These are phyloP conservation scores for Xanthoconium separans DNA, from an alignment of 1,284 basidiomycete genomes.

Conservation along the genomic window DNA sequence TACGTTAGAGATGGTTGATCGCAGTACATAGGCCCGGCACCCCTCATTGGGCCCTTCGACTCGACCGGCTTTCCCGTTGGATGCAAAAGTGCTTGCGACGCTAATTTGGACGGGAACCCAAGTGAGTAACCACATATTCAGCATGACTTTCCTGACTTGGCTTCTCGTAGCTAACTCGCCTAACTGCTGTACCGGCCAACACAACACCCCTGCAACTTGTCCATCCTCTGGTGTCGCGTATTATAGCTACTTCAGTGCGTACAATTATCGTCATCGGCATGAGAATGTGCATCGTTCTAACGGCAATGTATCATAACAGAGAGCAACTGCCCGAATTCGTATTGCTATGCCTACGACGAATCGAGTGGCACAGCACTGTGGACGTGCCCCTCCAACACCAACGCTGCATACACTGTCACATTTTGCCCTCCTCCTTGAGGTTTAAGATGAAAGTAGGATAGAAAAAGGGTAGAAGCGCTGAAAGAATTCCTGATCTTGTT, in stretches of 20 bases:
- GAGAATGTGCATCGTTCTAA: constrained; percentile 1
- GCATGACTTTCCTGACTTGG: not conserved
- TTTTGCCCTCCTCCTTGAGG: constrained; percentile 41
- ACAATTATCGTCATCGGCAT: not conserved
- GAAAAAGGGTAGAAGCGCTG: not conserved
- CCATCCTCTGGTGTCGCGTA: constrained; percentile 42
- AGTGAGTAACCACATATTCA: constrained; percentile 23
- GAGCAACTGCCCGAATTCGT: constrained; percentile 40
- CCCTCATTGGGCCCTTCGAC: constrained; percentile 43
- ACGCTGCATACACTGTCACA: constrained; percentile 40
- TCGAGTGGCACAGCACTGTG: constrained; percentile 39
- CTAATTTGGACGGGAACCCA: constrained; percentile 41
- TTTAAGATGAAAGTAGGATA: no score
- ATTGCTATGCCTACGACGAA: constrained; percentile 50
- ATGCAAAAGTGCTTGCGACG: constrained; percentile 51
- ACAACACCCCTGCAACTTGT: constrained; percentile 41
- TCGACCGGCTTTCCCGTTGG: constrained; percentile 43
- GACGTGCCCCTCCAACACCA: constrained; percentile 32
- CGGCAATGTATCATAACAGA: constrained; percentile 24
- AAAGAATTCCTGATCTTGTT: not conserved
- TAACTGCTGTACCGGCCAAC: constrained; percentile 38
- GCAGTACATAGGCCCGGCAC: constrained; percentile 36
- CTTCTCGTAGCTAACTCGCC: constrained; percentile 30
- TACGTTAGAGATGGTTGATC: not conserved
- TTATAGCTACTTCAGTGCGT: constrained; percentile 48